Evolutionary conservation across 805 yeast species (phyloP), one percentile per base, ranked within the genome.

Genomic region (Spathaspora passalidarum): DNA sequence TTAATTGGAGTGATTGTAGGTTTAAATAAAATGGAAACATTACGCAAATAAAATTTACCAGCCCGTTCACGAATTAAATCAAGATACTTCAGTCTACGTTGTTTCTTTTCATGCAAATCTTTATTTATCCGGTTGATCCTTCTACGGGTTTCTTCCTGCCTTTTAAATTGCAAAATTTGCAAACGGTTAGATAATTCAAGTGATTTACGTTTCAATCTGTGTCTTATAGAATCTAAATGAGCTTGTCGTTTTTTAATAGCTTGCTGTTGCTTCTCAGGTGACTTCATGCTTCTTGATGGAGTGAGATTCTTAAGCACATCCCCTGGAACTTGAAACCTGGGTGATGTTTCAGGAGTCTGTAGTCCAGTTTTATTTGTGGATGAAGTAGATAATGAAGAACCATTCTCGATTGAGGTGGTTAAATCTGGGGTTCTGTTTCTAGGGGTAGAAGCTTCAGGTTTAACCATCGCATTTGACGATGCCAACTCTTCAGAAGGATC

Each of bases 231-330:
- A 16, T 36, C 19, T 17, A 46, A 14, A 35, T 40, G 32, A 2
- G 42, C 41, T 19, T 42, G 46, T 37, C 44, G 38, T 9, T 36
- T 19, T 13, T 32, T 3, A 13, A 21, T 9, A 26, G 29, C 25
- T 38, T 20, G 42, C 5, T 40, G 11, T 7, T 10, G 8, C 16
- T 41, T 17, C 9, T 10, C 14, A n/a, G 5, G 19, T 42, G 25
- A 32, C 32, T 17, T 38, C 26, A 16, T 35, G 6, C 8, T 17
- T 10, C 32, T 17, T 8, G 38, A 20, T 9, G 49, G 49, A 2
- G 49, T 46, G 13, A 46, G 29, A 18, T 46, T 46, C 13, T 34
- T 38, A 16, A 46, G 21, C 13, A 46, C 40, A 14, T 42, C 45
- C 17, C 14, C 20, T 1, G 49, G 49, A 19, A 45, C 11, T 42